Evolutionary conservation across 345 rosid species (phyloP), one percentile per base, ranked within the genome.

Genomic region (Angophora floribunda): DNA sequence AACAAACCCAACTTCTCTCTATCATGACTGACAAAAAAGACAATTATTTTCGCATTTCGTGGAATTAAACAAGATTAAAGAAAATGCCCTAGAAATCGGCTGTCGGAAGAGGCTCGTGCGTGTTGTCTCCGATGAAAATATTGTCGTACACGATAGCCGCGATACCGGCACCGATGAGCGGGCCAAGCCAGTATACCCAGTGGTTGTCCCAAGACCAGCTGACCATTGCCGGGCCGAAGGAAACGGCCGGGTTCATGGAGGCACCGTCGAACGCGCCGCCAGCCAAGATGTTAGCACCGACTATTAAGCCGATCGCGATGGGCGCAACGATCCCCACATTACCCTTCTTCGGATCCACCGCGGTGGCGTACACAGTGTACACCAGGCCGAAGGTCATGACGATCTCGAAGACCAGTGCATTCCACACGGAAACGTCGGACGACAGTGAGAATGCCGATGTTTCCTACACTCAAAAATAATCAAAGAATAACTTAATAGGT

Each of bases 241-340:
- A 94, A 24, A 95, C 96, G 0, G 97, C 97, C 1, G 97, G 97
- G 96, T 95, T 95, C 97, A 95, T 95, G 26, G 97, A 95, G 51
- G 92, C 93, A 12, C 93, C 92, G 53, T 92, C 93, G 41, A 92
- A 92, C 3, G 93, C 93, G 19, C 92, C 93, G 9, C 93, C 93
- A 0, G 88, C 93, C 55, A 92, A 89, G 82, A 91, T 92, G 90
- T 92, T 92, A 22, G 92, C 92, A 7, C 93, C 93, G 6, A 92
- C 93, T 11, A 91, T 92, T 90, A 91, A 91, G 9, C 93, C 93
- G n/a, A 91, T 92, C 45, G 93, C 91, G 6, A 92, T 85, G 32
- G 91, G 92, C 6, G 92, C 92, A 57, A 92, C 61, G 5, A 80
- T 87, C n/a, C 93, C 93, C 19, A 90, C 5, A 5, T 88, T 89